Evolutionary conservation across 2,329 filamentous ascomycete species (phyloP).

Genomic region (Trichoderma sp.): DNA sequence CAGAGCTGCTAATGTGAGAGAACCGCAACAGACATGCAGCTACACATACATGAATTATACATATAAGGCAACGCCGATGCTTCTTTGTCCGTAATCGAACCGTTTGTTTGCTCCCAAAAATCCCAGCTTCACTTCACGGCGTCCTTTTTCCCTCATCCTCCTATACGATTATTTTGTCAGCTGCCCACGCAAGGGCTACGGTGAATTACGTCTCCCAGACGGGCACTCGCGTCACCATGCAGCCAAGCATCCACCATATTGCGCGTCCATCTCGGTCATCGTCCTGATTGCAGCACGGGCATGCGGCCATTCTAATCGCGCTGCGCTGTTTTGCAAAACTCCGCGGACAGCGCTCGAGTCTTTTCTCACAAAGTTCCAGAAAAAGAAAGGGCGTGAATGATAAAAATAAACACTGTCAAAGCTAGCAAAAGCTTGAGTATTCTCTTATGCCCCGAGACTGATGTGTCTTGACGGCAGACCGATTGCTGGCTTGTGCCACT

Average conservation of each 20-base stretch:
- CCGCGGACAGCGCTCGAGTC: neutral
- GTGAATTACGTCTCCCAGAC: constrained; percentile 11
- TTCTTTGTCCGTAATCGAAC: neutral
- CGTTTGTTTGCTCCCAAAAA: neutral
- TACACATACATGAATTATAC: neutral
- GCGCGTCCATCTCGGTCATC: constrained; percentile 17
- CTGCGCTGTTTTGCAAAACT: neutral
- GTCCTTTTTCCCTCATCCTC: neutral
- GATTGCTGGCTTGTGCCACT: neutral
- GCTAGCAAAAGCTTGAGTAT: neutral
- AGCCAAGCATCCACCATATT: constrained; percentile 13
- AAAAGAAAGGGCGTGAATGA: neutral
- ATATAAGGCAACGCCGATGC: neutral
- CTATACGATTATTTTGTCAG: neutral
- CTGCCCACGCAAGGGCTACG: neutral
- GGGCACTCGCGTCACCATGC: constrained; percentile 17
- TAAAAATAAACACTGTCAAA: neutral
- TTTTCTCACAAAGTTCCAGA: neutral
- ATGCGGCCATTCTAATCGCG: neutral
- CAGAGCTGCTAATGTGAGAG: neutral
- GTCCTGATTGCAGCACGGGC: neutral
- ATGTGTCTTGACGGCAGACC: neutral
- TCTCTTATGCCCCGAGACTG: neutral
- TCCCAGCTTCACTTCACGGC: too few relatives aligned
- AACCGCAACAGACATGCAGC: neutral